phyloP scores from a whole-genome alignment of 2,329 filamentous ascomycete species.

The Penicillium sclerotiorum region DNA sequence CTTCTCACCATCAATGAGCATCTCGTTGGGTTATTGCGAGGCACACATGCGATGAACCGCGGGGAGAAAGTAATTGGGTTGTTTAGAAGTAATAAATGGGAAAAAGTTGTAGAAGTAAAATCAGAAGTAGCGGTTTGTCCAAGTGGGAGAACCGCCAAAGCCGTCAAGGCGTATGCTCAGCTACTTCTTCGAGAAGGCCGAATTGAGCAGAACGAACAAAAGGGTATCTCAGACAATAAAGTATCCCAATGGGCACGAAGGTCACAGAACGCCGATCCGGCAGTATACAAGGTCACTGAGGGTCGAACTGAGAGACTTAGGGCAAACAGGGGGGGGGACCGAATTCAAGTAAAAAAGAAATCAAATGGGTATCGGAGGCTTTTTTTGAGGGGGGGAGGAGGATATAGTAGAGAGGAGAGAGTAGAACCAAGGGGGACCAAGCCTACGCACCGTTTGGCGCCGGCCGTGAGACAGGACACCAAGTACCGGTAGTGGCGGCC shows the following conservation, averaged over 20 bases:
- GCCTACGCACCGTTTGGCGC: slow-evolving; percentile 51
- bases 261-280: slow-evolving; percentile 26
- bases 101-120: slow-evolving; percentile 20
- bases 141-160: slow-evolving; percentile 17
- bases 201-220: slow-evolving; percentile 32
- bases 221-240: slow-evolving; percentile 37
- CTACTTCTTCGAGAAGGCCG: slow-evolving; percentile 32
- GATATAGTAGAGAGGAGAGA: slow-evolving; percentile 24
- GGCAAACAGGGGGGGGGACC: slow-evolving; percentile 4
- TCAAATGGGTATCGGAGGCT: slow-evolving; percentile 18
- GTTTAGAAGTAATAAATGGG: slow-evolving; percentile 20
- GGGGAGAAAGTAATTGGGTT: slow-evolving; percentile 18
- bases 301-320: slow-evolving; percentile 12
- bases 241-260: slow-evolving; percentile 29
- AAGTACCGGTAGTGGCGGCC: slow-evolving; percentile 50
- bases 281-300: slow-evolving; percentile 16
- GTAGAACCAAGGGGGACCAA: slow-evolving; percentile 38
- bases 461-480: slow-evolving; percentile 50
- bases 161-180: slow-evolving; percentile 37
- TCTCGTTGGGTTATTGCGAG: slow-evolving; percentile 47
- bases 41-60: slow-evolving; percentile 46
- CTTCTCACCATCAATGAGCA: slow-evolving; percentile 94
- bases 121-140: slow-evolving; percentile 6
- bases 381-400: slow-evolving; percentile 19
- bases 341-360: slow-evolving; percentile 18